These are phyloP conservation scores for Tulasnella sp. DNA, from an alignment of 768 basidiomycete species.

Conservation along the genomic window DNA sequence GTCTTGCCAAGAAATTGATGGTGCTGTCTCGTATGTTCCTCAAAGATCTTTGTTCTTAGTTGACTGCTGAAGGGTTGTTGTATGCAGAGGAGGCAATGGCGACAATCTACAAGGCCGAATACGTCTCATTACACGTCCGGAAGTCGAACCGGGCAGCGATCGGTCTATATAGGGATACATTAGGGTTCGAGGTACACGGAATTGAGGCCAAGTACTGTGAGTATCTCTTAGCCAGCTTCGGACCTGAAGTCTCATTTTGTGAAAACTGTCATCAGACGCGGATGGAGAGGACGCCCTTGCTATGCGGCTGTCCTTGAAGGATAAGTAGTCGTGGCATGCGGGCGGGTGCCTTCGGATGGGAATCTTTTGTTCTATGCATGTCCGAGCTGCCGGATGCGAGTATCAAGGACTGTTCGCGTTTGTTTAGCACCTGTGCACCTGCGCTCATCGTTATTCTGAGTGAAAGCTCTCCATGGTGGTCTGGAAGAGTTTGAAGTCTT, in stretches of 20 bases:
- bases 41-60: constrained; percentile 9
- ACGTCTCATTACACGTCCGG: constrained; percentile 83
- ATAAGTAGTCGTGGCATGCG: not conserved
- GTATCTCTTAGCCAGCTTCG: constrained; percentile 25
- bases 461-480: not conserved
- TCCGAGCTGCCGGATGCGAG: no score
- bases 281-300: constrained; percentile 93
- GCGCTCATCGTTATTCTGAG: no score
- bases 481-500: not conserved
- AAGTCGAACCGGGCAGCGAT: constrained; percentile 93
- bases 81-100: constrained; percentile 80
- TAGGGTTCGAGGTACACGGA: constrained; percentile 78
- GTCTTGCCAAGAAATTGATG: constrained; percentile 92
- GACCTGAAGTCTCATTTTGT: not conserved
- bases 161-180: constrained; percentile 72
- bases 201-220: constrained; percentile 87
- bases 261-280: constrained; percentile 46
- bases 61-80: not conserved
- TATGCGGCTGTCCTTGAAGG: constrained; percentile 59
- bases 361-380: not conserved
- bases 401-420: no score
- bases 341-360: not conserved
- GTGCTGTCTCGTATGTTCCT: constrained; percentile 65
- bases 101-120: constrained; percentile 69
- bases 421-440: no score